phyloP scores from a whole-genome alignment of 139 green algal genomes.

The Edaphochlamys debaryana region DNA sequence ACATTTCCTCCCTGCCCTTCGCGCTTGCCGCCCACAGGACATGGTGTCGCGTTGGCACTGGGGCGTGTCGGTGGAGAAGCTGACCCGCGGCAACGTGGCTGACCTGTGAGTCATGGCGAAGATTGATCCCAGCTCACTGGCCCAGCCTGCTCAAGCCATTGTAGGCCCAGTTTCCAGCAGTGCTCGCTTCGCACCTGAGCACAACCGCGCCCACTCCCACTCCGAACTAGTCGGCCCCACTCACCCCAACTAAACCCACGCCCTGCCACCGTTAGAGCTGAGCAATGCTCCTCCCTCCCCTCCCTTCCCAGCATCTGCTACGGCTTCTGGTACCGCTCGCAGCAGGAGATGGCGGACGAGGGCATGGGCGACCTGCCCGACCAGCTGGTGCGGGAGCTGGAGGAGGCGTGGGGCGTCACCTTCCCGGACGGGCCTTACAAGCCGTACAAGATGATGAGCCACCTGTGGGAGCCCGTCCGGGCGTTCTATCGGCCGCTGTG shows the following conservation, averaged over 20 bases:
- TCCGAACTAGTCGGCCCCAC: too few relatives aligned
- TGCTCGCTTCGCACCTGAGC: too few relatives aligned
- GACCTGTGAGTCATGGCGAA: conserved; percentile 35
- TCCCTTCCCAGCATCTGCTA: conserved; percentile 6
- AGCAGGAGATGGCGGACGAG: conserved; percentile 47
- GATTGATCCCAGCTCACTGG: too few relatives aligned
- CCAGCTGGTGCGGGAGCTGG: conserved; percentile 59
- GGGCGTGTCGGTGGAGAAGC: neutral
- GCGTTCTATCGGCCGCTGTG: conserved; percentile 42
- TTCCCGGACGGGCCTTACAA: conserved; percentile 54
- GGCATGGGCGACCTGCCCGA: conserved; percentile 40
- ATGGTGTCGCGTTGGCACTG: conserved; percentile 44
- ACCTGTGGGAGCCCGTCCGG: conserved; percentile 66
- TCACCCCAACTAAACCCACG: too few relatives aligned
- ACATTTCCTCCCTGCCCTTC: too few relatives aligned
- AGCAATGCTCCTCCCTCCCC: neutral
- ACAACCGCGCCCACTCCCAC: too few relatives aligned
- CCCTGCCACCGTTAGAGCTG: too few relatives aligned
- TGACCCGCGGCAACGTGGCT: conserved; percentile 50
- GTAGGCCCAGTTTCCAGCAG: too few relatives aligned
- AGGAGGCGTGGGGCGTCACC: conserved; percentile 53
- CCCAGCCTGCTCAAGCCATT: too few relatives aligned
- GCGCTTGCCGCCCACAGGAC: neutral
- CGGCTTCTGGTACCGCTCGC: conserved; percentile 25
- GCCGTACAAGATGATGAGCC: conserved; percentile 58